A percentile compares a stretch with the other conserved stretches of the same genome.
Evolutionary conservation across 345 rosid genomes (phyloP).

Genomic region (Theobroma cacao): DNA sequence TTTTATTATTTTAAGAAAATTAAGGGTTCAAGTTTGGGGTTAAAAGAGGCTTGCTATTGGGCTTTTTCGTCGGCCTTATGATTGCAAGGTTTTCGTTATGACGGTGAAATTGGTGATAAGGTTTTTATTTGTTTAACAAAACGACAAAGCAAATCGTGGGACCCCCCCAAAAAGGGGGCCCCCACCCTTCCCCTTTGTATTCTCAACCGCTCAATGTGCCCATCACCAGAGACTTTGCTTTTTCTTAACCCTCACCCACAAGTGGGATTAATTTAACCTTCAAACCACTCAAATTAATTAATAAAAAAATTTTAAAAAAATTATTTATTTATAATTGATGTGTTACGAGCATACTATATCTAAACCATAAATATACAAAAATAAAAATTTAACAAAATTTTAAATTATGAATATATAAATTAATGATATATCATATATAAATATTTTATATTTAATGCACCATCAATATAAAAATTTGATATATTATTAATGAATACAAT

Average conservation of each 20-base stretch:
- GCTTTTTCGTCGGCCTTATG: background rate
- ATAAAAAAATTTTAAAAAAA: too few relatives aligned
- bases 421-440: too few relatives aligned
- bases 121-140: conserved; percentile 6
- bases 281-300: background rate
- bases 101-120: conserved; percentile 24
- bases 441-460: too few relatives aligned
- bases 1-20: too few relatives aligned
- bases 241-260: background rate
- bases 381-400: too few relatives aligned
- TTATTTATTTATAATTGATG: too few relatives aligned
- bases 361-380: too few relatives aligned
- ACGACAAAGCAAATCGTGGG: conserved; percentile 4
- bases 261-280: conserved; percentile 17
- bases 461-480: too few relatives aligned
- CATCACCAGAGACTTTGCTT: conserved; percentile 8
- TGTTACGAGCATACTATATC: too few relatives aligned
- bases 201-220: conserved; percentile 38
- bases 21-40: background rate
- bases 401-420: too few relatives aligned
- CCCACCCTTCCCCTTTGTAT: conserved; percentile 3
- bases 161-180: conserved; percentile 4
- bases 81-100: conserved; percentile 2
- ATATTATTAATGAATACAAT: too few relatives aligned
- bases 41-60: background rate